Percentiles rank a stretch among this genome's conserved stretches.
Conservation (phyloP, 129 eudicot species). For the Lactuca sativa region DNA sequence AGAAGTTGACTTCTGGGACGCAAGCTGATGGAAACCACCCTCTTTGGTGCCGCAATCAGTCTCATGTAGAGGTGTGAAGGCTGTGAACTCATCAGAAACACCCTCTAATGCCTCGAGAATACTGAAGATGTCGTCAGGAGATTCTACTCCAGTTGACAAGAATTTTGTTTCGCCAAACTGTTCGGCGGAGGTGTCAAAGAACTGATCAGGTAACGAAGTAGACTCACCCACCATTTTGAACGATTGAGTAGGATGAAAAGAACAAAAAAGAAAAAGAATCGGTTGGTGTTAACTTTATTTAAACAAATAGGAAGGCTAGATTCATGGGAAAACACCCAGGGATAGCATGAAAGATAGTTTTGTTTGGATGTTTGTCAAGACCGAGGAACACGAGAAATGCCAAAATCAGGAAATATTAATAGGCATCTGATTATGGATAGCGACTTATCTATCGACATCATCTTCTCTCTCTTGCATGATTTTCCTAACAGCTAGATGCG, state of each 20-base stretch:
- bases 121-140: slow-evolving; percentile 71
- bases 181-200: slow-evolving; percentile 38
- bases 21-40: neutral
- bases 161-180: slow-evolving; percentile 33
- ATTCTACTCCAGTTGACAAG: slow-evolving; percentile 19
- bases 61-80: slow-evolving; percentile 19
- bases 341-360: slow-evolving; percentile 17
- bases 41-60: slow-evolving; percentile 6
- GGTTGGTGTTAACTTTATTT: neutral
- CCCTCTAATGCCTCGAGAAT: slow-evolving; percentile 73
- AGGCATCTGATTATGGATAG: slow-evolving; percentile 31
- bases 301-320: slow-evolving; percentile 7
- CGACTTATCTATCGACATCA: slow-evolving; percentile 42
- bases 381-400: slow-evolving; percentile 20
- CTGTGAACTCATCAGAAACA: slow-evolving; percentile 19
- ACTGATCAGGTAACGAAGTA: slow-evolving; percentile 32
- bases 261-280: neutral
- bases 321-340: neutral
- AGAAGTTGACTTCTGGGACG: slow-evolving; percentile 44
- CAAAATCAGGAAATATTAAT: slow-evolving; percentile 36
- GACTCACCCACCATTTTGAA: slow-evolving; percentile 30
- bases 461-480: slow-evolving; percentile 30
- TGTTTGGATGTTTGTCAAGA: slow-evolving; percentile 23
- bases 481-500: slow-evolving; percentile 3
- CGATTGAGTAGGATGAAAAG: neutral